These are phyloP conservation scores for Rubroshorea leprosula DNA, from an alignment of 345 rosid genomes.

Conservation along the genomic window DNA sequence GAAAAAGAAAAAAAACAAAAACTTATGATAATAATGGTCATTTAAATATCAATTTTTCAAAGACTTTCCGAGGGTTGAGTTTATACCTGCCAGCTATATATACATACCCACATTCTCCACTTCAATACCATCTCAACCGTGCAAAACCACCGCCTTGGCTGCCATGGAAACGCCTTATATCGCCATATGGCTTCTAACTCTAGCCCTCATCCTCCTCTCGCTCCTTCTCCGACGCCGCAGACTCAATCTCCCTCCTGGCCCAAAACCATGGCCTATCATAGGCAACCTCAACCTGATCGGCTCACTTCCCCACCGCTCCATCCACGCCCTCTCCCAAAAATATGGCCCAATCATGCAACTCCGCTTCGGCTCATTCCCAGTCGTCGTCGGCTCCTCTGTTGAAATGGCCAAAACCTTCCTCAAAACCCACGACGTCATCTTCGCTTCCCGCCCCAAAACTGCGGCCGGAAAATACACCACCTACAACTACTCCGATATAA, in stretches of 20 bases:
- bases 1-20: too few relatives aligned
- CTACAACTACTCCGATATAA: not conserved
- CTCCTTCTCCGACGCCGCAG: not conserved
- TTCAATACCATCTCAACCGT: not conserved
- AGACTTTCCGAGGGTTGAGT: too few relatives aligned
- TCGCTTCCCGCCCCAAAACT: not conserved
- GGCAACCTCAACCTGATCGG: constrained; percentile 15
- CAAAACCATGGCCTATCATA: constrained; percentile 8
- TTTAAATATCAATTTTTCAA: too few relatives aligned
- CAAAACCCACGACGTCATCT: not conserved
- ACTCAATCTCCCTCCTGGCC: not conserved
- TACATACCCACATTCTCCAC: not conserved
- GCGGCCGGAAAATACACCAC: not conserved
- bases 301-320: constrained; percentile 51
- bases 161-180: not conserved
- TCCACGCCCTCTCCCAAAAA: constrained; percentile 44
- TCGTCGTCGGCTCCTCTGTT: constrained; percentile 15
- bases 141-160: too few relatives aligned
- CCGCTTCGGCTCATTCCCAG: constrained; percentile 32
- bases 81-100: not conserved
- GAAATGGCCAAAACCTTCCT: constrained; percentile 2
- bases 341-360: constrained; percentile 51
- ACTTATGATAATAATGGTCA: too few relatives aligned
- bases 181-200: not conserved
- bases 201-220: not conserved